These are phyloP conservation scores for Termitomyces heimii DNA, from an alignment of 768 basidiomycete genomes.

Conservation along the genomic window DNA sequence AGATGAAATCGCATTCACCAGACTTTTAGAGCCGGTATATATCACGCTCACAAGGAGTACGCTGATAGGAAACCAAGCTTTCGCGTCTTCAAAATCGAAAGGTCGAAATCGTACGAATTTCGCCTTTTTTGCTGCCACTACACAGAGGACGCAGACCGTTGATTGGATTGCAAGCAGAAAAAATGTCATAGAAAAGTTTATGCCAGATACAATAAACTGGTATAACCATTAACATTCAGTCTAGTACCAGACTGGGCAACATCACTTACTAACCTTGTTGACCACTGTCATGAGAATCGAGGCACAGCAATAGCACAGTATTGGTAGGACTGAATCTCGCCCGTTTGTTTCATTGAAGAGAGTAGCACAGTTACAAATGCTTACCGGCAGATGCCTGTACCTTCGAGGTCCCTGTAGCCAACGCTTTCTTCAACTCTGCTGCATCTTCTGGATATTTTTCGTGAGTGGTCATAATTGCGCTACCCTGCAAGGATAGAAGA, in stretches of 20 bases:
- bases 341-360: background rate
- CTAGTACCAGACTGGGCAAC: background rate
- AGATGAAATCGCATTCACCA: constrained; percentile 50
- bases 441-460: constrained; percentile 18
- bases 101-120: constrained; percentile 81
- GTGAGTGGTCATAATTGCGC: constrained; percentile 3
- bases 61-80: constrained; percentile 92
- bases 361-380: background rate
- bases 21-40: constrained; percentile 95
- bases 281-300: constrained; percentile 96
- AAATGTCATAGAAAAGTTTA: constrained; percentile 95
- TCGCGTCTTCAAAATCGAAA: constrained; percentile 80
- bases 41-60: constrained; percentile 90
- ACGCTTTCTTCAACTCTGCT: constrained; percentile 27
- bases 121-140: constrained; percentile 62
- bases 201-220: constrained; percentile 93
- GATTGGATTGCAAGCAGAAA: constrained; percentile 90
- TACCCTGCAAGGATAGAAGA: background rate
- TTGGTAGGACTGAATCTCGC: constrained; percentile 60
- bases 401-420: constrained; percentile 27
- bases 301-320: constrained; percentile 85
- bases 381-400: constrained; percentile 19
- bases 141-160: constrained; percentile 78
- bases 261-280: constrained; percentile 67
- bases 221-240: background rate